Base-by-base conservation (phyloP, 1,139 yeast genomes). In the Magnusiomyces magnusii region DNA sequence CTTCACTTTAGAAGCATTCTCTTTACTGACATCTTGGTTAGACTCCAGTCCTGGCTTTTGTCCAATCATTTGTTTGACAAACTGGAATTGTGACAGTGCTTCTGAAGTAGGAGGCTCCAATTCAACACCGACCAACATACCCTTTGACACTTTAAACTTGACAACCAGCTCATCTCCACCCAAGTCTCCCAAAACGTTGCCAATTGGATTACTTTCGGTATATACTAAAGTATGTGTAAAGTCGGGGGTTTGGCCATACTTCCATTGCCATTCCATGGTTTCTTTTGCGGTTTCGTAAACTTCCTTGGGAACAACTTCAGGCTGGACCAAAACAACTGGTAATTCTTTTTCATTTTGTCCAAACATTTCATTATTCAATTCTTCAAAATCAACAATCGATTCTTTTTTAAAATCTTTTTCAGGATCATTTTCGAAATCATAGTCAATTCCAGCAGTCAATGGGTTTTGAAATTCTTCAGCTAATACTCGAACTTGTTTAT, bases 241-340 rank as follows among this genome's bases (percentile, higher is more conserved):
- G 60, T 73, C 75, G 0, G 96, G 96, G 0, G 95, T 85, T 47
- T 79, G 78, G 0, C 91, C 95, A 69, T 72, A 87, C 47, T 74
- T 78, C 95, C 95, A 89, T 0, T 78, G 75, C 93, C 95, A 87
- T 15, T 76, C 69, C 60, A 73, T 70, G 49, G 87, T 73, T 50
- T 78, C 78, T 0, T 71, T 67, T 1, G 81, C 80, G 0, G 76
- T 76, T 0, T 76, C 70, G 1, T 62, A 34, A 0, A 87, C 76
- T 52, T 80, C 81, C 1, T 64, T 63, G 0, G 86, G 85, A n/a
- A 85, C 67, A 13, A 72, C 71, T 0, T 64, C 54, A 41, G 62
- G 63, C 3, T 56, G 36, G 21, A 58, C 61, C 17, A 62, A 58
- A 5, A 62, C 53, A 9, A 58, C 63, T 1, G 61, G 60, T 19